phyloP scores from a whole-genome alignment of 2,329 filamentous ascomycete genomes.

The Colletotrichum cuscutae region DNA sequence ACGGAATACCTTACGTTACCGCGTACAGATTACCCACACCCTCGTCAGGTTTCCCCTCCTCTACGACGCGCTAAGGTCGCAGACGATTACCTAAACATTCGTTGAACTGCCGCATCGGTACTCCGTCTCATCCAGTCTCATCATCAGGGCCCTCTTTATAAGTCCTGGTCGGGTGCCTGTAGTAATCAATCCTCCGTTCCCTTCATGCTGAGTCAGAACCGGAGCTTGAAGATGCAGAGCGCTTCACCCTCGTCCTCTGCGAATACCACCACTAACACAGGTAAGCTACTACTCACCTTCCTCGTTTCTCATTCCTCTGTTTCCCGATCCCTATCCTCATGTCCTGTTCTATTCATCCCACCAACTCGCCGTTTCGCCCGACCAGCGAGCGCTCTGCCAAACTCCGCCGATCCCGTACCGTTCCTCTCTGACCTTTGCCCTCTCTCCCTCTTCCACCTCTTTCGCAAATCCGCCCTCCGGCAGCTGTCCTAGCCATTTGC shows the following conservation, averaged over 20 bases:
- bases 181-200: conserved; percentile 36
- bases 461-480: conserved; percentile 8
- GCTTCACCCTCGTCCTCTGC: conserved; percentile 34
- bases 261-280: conserved; percentile 35
- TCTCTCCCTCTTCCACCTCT: conserved; percentile 10
- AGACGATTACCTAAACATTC: conserved; percentile 34
- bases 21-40: conserved; percentile 27
- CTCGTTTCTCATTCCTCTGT: conserved; percentile 20
- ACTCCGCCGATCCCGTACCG: conserved; percentile 16
- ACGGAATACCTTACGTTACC: conserved; percentile 31
- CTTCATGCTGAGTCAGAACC: conserved; percentile 37
- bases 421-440: conserved; percentile 4
- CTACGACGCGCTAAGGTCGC: conserved; percentile 34
- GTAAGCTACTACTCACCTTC: conserved; percentile 24
- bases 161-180: conserved; percentile 32
- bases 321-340: conserved; percentile 2
- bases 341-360: conserved; percentile 6
- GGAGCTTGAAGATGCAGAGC: conserved; percentile 37
- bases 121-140: conserved; percentile 32
- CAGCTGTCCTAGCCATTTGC: conserved; percentile 5
- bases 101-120: conserved; percentile 34
- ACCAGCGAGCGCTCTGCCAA: background rate
- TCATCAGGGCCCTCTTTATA: conserved; percentile 35
- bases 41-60: conserved; percentile 33
- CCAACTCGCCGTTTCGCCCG: background rate